Conservation (phyloP, 768 basidiomycete species). For the Chiua virens region DNA sequence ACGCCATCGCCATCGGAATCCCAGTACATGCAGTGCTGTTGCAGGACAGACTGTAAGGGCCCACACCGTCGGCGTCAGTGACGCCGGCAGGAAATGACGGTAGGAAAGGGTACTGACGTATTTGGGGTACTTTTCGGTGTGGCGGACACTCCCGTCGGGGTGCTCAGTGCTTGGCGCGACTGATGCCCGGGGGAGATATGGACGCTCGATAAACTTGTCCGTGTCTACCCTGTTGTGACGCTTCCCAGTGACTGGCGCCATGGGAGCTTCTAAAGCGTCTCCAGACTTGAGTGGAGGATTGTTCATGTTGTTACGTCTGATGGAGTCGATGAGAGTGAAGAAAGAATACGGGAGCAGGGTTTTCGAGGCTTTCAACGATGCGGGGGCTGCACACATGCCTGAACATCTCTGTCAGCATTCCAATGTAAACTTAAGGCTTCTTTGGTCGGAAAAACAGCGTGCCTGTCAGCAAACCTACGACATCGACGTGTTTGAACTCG, state of each 20-base stretch:
- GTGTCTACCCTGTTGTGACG: conserved; percentile 26
- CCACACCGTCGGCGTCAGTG: neutral
- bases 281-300: conserved; percentile 13
- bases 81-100: neutral
- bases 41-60: conserved; percentile 35
- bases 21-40: conserved; percentile 43
- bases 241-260: conserved; percentile 20
- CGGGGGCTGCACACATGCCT: conserved; percentile 16
- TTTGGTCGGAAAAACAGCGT: conserved; percentile 10
- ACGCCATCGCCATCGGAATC: conserved; percentile 42
- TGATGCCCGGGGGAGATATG: conserved; percentile 30
- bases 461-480: neutral
- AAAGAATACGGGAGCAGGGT: conserved; percentile 18
- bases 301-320: conserved; percentile 21
- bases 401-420: conserved; percentile 3
- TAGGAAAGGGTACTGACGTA: conserved; percentile 19
- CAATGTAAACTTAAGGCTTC: neutral
- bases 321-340: conserved; percentile 16
- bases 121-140: conserved; percentile 16
- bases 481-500: neutral
- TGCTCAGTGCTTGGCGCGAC: conserved; percentile 26
- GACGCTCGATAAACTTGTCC: conserved; percentile 25
- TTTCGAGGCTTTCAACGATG: conserved; percentile 10
- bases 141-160: conserved; percentile 19
- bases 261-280: conserved; percentile 16